Conservation (phyloP, 441 rosid species). For the Codiaeum variegatum region DNA sequence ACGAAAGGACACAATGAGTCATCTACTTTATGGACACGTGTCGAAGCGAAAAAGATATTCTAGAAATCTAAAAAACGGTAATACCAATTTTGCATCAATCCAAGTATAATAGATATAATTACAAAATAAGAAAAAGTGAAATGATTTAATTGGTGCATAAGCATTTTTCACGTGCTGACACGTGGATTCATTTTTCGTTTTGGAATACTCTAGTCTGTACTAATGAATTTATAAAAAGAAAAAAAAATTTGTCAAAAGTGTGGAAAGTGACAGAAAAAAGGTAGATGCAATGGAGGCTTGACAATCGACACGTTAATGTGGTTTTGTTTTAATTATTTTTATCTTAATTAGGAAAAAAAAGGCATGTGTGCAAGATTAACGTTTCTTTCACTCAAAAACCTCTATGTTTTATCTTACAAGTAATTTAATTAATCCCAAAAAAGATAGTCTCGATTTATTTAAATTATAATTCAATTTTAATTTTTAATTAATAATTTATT, state of each 20-base stretch:
- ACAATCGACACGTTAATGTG: constrained; percentile 24
- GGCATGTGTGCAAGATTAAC: constrained; percentile 17
- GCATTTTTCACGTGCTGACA: constrained; percentile 30
- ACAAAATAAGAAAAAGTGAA: not conserved
- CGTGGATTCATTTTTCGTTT: constrained; percentile 1
- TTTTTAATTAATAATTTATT: too few species aligned
- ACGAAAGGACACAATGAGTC: constrained; percentile 26
- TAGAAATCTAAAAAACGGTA: constrained; percentile 8
- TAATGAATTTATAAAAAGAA: constrained; percentile 2
- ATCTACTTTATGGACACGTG: constrained; percentile 32
- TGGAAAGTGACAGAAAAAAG: constrained; percentile 1
- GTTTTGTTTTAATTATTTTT: not conserved
- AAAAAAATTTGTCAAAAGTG: not conserved
- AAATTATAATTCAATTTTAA: too few species aligned
- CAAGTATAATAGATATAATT: not conserved
- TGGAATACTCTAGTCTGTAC: not conserved
- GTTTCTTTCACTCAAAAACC: constrained; percentile 60
- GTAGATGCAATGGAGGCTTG: constrained; percentile 3
- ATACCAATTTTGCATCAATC: not conserved
- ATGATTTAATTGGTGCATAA: not conserved
- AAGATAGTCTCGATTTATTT: too few species aligned
- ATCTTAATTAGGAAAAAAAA: not conserved
- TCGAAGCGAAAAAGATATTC: not conserved
- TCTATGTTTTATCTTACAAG: constrained; percentile 21
- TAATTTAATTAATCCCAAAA: not conserved